Percentiles rank a stretch among this genome's conserved stretches.
Conservation (phyloP, 2,329 filamentous ascomycete genomes). For the Cryphonectria japonica region DNA sequence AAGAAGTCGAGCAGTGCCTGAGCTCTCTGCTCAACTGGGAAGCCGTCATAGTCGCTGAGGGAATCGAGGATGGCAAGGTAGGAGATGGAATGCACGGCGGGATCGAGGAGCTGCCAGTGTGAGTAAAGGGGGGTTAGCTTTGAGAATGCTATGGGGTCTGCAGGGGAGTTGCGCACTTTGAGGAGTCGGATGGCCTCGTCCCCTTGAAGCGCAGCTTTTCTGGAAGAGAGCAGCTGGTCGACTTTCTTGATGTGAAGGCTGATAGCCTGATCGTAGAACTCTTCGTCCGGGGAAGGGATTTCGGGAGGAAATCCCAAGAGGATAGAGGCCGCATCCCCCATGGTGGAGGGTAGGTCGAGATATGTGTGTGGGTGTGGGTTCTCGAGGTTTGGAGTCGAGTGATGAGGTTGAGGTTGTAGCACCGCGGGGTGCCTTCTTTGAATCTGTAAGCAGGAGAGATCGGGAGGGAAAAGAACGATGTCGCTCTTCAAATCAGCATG, state of each 20-base stretch:
- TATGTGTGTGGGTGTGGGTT: not conserved
- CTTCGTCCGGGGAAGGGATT: slow-evolving; percentile 35
- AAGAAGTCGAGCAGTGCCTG: slow-evolving; percentile 50
- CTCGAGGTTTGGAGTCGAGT: not conserved
- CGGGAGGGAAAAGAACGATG: too few species aligned
- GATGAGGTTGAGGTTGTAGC: not conserved
- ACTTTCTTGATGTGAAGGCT: slow-evolving; percentile 45
- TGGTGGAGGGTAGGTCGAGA: slow-evolving; percentile 29
- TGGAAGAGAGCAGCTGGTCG: slow-evolving; percentile 41
- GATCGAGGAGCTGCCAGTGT: slow-evolving; percentile 48
- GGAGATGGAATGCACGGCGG: slow-evolving; percentile 54
- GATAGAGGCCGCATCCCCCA: slow-evolving; percentile 43
- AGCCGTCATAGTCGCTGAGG: slow-evolving; percentile 40
- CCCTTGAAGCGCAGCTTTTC: slow-evolving; percentile 39
- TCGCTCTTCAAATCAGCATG: slow-evolving; percentile 1
- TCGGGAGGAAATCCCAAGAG: slow-evolving; percentile 49
- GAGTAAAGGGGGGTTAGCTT: not conserved
- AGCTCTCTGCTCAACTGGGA: slow-evolving; percentile 25
- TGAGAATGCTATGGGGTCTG: not conserved
- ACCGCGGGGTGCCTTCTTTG: not conserved
- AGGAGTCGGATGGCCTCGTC: slow-evolving; percentile 45
- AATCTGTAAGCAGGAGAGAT: not conserved
- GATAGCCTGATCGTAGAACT: slow-evolving; percentile 46
- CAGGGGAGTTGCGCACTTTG: slow-evolving; percentile 39
- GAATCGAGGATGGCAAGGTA: slow-evolving; percentile 53